These are phyloP conservation scores for Nothophytophthora sp. DNA, from an alignment of 352 stramenopile genomes.

Conservation along the genomic window DNA sequence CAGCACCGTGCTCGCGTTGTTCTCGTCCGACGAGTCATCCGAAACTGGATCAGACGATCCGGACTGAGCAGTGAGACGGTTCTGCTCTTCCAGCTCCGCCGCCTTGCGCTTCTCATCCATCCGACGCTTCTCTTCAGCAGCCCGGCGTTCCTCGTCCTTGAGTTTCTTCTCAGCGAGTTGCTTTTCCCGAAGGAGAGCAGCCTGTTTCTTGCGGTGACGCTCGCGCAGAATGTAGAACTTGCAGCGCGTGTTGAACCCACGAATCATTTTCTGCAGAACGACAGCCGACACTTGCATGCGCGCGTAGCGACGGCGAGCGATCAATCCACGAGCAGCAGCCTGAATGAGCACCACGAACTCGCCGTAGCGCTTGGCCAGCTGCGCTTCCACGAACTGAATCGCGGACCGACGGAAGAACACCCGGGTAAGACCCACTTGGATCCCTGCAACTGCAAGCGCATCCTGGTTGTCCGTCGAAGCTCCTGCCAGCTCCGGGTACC, in stretches of 20 bases:
- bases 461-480: slow-evolving; percentile 42
- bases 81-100: slow-evolving; percentile 57
- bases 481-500: slow-evolving; percentile 55
- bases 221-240: slow-evolving; percentile 54
- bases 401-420: slow-evolving; percentile 85
- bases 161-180: slow-evolving; percentile 35
- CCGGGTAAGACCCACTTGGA: slow-evolving; percentile 79
- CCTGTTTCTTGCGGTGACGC: slow-evolving; percentile 48
- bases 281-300: slow-evolving; percentile 46
- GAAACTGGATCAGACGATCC: slow-evolving; percentile 72
- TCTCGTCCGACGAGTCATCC: slow-evolving; percentile 71
- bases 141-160: slow-evolving; percentile 35
- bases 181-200: slow-evolving; percentile 36
- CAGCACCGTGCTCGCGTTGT: slow-evolving; percentile 29
- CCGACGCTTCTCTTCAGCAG: slow-evolving; percentile 26
- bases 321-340: slow-evolving; percentile 57
- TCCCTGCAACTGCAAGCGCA: slow-evolving; percentile 47
- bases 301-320: slow-evolving; percentile 49
- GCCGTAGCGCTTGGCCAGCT: slow-evolving; percentile 83
- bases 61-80: slow-evolving; percentile 58
- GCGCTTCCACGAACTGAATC: slow-evolving; percentile 86
- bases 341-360: slow-evolving; percentile 89
- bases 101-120: slow-evolving; percentile 49
- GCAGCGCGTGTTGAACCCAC: slow-evolving; percentile 65
- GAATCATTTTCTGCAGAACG: slow-evolving; percentile 59